Conservation (phyloP, 805 yeast genomes). For the Sugiyamaella americana region DNA sequence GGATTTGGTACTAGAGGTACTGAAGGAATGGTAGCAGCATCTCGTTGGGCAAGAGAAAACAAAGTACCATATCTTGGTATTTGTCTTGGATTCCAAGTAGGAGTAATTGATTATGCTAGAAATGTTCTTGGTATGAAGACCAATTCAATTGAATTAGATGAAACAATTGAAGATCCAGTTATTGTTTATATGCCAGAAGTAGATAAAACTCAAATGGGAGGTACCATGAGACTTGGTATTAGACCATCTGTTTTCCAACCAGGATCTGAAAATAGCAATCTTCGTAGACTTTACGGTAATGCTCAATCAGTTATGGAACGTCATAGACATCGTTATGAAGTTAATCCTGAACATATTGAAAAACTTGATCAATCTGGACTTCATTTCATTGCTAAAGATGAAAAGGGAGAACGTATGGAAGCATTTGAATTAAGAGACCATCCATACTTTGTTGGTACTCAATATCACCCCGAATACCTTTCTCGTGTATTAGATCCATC, state of each 20-base stretch:
- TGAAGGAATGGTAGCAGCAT: conserved; percentile 96
- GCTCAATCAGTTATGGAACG: conserved; percentile 71
- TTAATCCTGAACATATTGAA: conserved; percentile 75
- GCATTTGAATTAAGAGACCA: conserved; percentile 79
- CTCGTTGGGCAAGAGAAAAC: conserved; percentile 97
- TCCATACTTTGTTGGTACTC: conserved; percentile 90
- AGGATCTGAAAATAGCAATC: conserved; percentile 58
- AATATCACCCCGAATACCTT: conserved; percentile 96
- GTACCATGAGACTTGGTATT: conserved; percentile 97
- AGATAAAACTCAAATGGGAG: conserved; percentile 92
- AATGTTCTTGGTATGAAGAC: conserved; percentile 57
- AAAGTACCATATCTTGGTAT: conserved; percentile 92
- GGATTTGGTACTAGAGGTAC: conserved; percentile 97
- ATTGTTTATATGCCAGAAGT: conserved; percentile 99
- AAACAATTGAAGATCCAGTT: conserved; percentile 58
- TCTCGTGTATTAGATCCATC: conserved; percentile 97
- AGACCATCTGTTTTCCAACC: conserved; percentile 79
- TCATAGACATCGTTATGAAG: conserved; percentile 98
- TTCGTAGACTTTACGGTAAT: conserved; percentile 75
- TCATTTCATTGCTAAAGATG: conserved; percentile 90
- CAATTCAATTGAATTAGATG: conserved; percentile 73
- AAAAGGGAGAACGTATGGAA: conserved; percentile 87
- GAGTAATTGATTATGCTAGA: conserved; percentile 89
- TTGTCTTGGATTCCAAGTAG: conserved; percentile 95
- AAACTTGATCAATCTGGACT: conserved; percentile 73